Evolutionary conservation across 805 yeast genomes (phyloP).

Genomic region (Saccharomyces paradoxus): DNA sequence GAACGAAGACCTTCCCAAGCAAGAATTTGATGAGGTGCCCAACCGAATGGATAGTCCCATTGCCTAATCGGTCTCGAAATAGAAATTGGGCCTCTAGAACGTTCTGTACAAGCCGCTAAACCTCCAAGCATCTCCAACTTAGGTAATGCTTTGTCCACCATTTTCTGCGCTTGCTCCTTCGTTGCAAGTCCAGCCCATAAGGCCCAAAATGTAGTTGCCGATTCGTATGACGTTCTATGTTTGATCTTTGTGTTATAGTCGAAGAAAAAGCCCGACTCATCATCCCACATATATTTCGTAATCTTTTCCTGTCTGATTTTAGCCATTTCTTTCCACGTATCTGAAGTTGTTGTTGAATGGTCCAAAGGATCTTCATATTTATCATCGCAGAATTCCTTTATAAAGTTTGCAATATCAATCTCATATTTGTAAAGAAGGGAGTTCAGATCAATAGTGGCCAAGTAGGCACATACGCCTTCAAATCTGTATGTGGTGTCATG

Average conservation of each 20-base stretch:
- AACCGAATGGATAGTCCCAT: slow-evolving; percentile 97
- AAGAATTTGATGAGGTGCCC: slow-evolving; percentile 97
- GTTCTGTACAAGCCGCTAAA: slow-evolving; percentile 70
- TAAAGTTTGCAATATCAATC: slow-evolving; percentile 62
- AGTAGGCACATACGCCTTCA: slow-evolving; percentile 80
- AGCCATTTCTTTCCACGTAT: slow-evolving; percentile 54
- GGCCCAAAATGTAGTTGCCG: slow-evolving; percentile 90
- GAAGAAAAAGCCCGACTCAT: slow-evolving; percentile 63
- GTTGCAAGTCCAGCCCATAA: slow-evolving; percentile 74
- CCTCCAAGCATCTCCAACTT: slow-evolving; percentile 86
- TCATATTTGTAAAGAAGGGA: slow-evolving; percentile 85
- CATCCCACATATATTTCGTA: slow-evolving; percentile 76
- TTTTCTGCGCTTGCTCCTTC: slow-evolving; percentile 53
- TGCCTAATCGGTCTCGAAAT: slow-evolving; percentile 78
- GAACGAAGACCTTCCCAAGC: slow-evolving; percentile 81
- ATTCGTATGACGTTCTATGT: slow-evolving; percentile 57
- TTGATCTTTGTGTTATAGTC: slow-evolving; percentile 67
- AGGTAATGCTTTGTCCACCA: slow-evolving; percentile 51
- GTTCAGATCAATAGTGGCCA: slow-evolving; percentile 88
- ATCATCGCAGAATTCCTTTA: slow-evolving; percentile 50
- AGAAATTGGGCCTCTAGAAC: slow-evolving; percentile 63
- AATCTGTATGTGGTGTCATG: slow-evolving; percentile 90
- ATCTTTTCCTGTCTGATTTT: slow-evolving; percentile 45
- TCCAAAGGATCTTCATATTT: slow-evolving; percentile 34
- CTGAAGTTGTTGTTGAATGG: slow-evolving; percentile 37